Conservation (phyloP, 768 basidiomycete species). For the Cystofilobasidium ferigula region DNA sequence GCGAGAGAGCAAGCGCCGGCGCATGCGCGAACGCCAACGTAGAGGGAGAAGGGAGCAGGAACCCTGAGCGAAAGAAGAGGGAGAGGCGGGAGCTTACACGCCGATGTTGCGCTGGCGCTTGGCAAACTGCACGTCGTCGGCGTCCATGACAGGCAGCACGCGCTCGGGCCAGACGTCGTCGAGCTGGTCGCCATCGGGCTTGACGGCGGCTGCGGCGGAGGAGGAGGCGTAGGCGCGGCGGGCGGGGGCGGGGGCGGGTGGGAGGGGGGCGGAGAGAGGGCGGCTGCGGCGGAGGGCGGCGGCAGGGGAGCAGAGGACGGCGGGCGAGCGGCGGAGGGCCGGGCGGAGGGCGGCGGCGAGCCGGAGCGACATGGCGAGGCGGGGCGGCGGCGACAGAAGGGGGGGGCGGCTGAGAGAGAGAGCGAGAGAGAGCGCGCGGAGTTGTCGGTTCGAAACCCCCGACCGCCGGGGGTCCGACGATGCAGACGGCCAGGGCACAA, state of each 20-base stretch:
- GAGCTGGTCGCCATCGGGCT: slow-evolving; percentile 17
- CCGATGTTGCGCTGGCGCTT: slow-evolving; percentile 89
- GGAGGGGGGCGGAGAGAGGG: too few species aligned
- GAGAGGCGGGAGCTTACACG: slow-evolving; percentile 41
- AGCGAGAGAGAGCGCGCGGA: not conserved
- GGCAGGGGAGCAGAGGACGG: not conserved
- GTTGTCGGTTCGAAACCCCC: not conserved
- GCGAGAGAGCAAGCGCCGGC: not conserved
- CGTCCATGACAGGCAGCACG: slow-evolving; percentile 41
- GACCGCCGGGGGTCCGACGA: too few species aligned
- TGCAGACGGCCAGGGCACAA: too few species aligned
- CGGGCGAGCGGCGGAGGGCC: too few species aligned
- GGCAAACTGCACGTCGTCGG: slow-evolving; percentile 53
- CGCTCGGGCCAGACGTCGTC: slow-evolving; percentile 34
- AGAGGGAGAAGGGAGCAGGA: not conserved
- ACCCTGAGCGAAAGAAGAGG: not conserved
- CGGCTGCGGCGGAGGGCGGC: too few species aligned
- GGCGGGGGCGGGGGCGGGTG: not conserved
- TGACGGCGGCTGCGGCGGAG: not conserved
- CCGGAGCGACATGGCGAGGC: not conserved
- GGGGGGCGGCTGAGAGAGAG: not conserved
- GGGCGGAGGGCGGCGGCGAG: not conserved
- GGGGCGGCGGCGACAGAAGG: not conserved
- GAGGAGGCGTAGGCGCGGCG: not conserved
- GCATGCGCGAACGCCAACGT: not conserved